These are phyloP conservation scores for Leccinum huronense DNA, from an alignment of 1,284 basidiomycete species.

Conservation along the genomic window DNA sequence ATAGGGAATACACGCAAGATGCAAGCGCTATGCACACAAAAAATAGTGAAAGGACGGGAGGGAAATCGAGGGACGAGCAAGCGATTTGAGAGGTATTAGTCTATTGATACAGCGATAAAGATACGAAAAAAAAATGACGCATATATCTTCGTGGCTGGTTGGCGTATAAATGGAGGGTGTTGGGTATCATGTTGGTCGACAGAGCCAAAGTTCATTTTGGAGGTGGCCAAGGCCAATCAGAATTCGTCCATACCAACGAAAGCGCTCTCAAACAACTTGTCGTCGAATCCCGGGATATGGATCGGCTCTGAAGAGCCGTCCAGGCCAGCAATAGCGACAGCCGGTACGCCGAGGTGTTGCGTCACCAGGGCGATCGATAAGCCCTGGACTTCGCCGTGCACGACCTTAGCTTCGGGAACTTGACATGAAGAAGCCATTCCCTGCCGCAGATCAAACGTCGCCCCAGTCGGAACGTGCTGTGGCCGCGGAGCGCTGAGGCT, in stretches of 20 bases:
- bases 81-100: background rate
- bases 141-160: background rate
- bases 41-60: background rate
- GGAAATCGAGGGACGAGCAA: background rate
- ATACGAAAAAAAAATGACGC: background rate
- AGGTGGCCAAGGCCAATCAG: background rate
- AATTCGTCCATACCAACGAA: conserved; percentile 13
- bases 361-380: conserved; percentile 2
- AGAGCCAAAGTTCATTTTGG: background rate
- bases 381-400: conserved; percentile 4
- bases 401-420: conserved; percentile 7
- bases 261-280: conserved; percentile 23
- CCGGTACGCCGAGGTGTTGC: conserved; percentile 7
- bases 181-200: conserved; percentile 3
- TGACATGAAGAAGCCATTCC: conserved; percentile 16
- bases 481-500: conserved; percentile 38
- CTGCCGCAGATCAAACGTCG: conserved; percentile 29
- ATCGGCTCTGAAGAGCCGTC: conserved; percentile 13
- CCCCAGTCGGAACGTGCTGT: conserved; percentile 25
- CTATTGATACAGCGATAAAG: conserved; percentile 16
- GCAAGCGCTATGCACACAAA: conserved; percentile 5
- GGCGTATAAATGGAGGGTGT: conserved; percentile 9
- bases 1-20: background rate
- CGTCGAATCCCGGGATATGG: conserved; percentile 21
- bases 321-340: conserved; percentile 17